Conservation (phyloP, 1,139 yeast genomes). For the Protomyces lactucae-debilis region DNA sequence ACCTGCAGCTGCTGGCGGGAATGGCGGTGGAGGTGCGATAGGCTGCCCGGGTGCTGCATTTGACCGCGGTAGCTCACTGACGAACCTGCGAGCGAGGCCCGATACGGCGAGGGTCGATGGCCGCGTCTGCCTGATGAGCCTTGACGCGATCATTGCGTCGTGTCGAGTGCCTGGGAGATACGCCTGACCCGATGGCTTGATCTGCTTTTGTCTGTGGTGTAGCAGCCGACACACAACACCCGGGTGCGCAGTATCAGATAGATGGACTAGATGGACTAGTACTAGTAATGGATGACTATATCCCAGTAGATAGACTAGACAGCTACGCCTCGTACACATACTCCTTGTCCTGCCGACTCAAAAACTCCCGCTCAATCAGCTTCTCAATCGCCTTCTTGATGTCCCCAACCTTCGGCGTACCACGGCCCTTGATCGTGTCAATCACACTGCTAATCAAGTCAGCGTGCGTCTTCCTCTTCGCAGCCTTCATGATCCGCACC, state of each 20-base stretch:
- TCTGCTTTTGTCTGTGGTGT: too few species aligned
- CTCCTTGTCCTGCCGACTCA: constrained; percentile 31
- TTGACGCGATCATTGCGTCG: neutral
- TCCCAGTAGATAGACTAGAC: neutral
- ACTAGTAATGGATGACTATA: too few species aligned
- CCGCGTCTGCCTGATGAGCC: neutral
- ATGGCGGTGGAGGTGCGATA: neutral
- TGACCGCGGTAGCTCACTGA: neutral
- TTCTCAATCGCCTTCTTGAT: constrained; percentile 40
- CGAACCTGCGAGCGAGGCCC: neutral
- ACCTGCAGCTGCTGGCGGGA: neutral
- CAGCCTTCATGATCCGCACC: constrained; percentile 58
- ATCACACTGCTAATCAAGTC: constrained; percentile 39
- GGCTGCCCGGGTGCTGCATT: neutral
- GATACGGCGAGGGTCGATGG: neutral
- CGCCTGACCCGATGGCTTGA: too few species aligned
- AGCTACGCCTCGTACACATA: constrained; percentile 19
- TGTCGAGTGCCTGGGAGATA: too few species aligned
- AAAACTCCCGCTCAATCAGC: constrained; percentile 39
- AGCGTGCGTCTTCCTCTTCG: constrained; percentile 38
- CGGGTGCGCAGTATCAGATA: too few species aligned
- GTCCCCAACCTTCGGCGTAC: constrained; percentile 36
- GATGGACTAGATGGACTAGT: too few species aligned
- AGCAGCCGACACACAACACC: too few species aligned
- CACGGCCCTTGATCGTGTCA: constrained; percentile 37